Conservation (phyloP, 2,329 filamentous ascomycete genomes). For the Microcera coccophila region DNA sequence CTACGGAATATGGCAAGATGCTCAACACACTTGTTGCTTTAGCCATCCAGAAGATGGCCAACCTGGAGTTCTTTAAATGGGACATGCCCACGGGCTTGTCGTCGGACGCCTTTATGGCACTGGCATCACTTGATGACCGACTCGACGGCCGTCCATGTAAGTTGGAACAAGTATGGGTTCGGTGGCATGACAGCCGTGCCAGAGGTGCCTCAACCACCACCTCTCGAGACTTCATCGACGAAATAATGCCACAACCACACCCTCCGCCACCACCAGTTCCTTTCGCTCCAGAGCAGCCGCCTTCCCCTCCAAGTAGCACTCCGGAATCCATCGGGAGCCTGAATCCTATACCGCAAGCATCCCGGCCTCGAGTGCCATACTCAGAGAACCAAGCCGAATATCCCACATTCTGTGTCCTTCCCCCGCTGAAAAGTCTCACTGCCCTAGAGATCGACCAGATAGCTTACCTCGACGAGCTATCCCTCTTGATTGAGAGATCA, state of each 20-base stretch:
- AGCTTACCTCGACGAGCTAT: constrained; percentile 13
- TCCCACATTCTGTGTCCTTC: constrained; percentile 13
- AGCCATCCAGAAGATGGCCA: constrained; percentile 13
- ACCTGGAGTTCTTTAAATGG: constrained; percentile 14
- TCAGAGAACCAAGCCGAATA: constrained; percentile 6
- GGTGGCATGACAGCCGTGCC: constrained; percentile 7
- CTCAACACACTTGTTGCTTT: constrained; percentile 15
- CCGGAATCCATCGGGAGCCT: constrained; percentile 9
- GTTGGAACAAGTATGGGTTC: constrained; percentile 13
- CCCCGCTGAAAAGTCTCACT: constrained; percentile 10
- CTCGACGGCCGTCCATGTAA: constrained; percentile 1
- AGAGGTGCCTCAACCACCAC: neutral
- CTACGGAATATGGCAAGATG: constrained; percentile 11
- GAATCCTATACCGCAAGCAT: neutral
- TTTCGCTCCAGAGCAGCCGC: constrained; percentile 2
- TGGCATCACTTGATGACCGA: constrained; percentile 8
- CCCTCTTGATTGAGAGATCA: constrained; percentile 11
- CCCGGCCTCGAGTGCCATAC: constrained; percentile 7
- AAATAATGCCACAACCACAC: constrained; percentile 2
- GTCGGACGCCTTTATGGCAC: constrained; percentile 14
- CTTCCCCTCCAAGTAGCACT: constrained; percentile 10
- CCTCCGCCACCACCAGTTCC: too few relatives aligned
- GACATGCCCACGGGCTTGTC: constrained; percentile 15
- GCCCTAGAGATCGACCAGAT: constrained; percentile 11
- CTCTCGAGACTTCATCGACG: constrained; percentile 2